Evolutionary conservation across 345 rosid species (phyloP).

Genomic region (Arabidopsis suecica): DNA sequence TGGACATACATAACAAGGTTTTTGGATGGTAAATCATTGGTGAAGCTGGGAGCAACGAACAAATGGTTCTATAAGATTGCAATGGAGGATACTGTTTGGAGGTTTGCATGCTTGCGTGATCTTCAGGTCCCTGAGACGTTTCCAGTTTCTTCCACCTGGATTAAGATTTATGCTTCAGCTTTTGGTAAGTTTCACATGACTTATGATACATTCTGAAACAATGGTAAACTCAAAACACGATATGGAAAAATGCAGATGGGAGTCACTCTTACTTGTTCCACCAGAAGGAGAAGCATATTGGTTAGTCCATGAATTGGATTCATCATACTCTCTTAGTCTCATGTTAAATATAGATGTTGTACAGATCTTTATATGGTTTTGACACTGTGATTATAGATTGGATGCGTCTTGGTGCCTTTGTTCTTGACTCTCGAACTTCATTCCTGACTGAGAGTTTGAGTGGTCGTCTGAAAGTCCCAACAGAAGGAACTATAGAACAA

Average conservation of each 20-base stretch:
- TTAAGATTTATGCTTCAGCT: conserved; percentile 72
- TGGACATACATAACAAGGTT: conserved; percentile 85
- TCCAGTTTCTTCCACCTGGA: conserved; percentile 63
- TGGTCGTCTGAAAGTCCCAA: conserved; percentile 50
- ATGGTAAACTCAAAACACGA: conserved; percentile 6
- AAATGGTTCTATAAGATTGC: conserved; percentile 68
- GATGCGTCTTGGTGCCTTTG: conserved; percentile 94
- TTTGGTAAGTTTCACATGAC: conserved; percentile 55
- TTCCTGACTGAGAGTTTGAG: conserved; percentile 66
- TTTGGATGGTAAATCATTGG: conserved; percentile 79
- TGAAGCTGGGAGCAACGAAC: conserved; percentile 69
- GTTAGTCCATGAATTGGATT: conserved; percentile 46
- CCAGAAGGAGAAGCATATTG: conserved; percentile 80
- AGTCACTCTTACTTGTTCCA: conserved; percentile 79
- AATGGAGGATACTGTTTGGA: conserved; percentile 83
- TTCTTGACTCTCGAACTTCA: conserved; percentile 64
- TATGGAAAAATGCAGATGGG: conserved; percentile 63
- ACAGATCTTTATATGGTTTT: conserved; percentile 19
- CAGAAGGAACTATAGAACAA: conserved; percentile 50
- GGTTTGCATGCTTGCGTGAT: conserved; percentile 82
- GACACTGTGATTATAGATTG: conserved; percentile 64
- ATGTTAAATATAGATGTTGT: neutral
- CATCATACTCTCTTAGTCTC: conserved; percentile 15
- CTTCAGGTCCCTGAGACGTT: conserved; percentile 71
- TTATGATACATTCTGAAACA: neutral